These are phyloP conservation scores for Penicillium crustosum DNA, from an alignment of 2,329 filamentous ascomycete species.

Conservation along the genomic window DNA sequence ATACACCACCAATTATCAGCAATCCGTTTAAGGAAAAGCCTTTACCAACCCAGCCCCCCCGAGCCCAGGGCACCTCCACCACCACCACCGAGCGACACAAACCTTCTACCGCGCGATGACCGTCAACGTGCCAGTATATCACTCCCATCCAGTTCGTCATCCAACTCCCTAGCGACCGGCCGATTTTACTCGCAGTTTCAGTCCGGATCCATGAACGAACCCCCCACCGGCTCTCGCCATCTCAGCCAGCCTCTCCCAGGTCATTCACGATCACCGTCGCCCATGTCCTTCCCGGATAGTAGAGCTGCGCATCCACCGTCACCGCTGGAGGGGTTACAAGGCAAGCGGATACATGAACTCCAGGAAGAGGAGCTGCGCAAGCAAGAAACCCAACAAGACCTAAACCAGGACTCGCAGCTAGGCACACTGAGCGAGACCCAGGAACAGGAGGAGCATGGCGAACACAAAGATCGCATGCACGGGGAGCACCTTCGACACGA, in stretches of 20 bases:
- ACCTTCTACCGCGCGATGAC: neutral
- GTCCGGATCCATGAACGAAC: constrained; percentile 1
- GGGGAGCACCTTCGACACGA: neutral
- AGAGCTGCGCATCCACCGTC: constrained; percentile 2
- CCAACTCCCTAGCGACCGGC: constrained; percentile 3
- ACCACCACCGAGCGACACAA: neutral
- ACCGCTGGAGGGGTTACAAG: neutral
- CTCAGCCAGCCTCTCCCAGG: constrained; percentile 8
- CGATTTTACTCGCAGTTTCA: constrained; percentile 21
- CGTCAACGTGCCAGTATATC: constrained; percentile 12
- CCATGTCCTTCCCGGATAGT: constrained; percentile 6
- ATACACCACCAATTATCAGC: neutral
- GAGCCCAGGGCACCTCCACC: neutral
- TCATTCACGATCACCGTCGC: constrained; percentile 1
- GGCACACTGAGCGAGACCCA: neutral
- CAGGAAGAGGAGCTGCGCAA: neutral
- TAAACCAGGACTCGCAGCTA: neutral
- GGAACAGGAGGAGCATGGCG: constrained; percentile 1
- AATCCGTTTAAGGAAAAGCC: neutral
- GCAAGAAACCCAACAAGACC: neutral
- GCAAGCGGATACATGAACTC: neutral
- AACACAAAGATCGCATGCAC: neutral
- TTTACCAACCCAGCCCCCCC: neutral
- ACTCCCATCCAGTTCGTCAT: constrained; percentile 4
- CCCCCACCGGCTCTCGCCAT: constrained; percentile 1